Evolutionary conservation across 2,329 filamentous ascomycete species (phyloP), one percentile per base, ranked within the genome.

Genomic region (Pyricularia sp.): DNA sequence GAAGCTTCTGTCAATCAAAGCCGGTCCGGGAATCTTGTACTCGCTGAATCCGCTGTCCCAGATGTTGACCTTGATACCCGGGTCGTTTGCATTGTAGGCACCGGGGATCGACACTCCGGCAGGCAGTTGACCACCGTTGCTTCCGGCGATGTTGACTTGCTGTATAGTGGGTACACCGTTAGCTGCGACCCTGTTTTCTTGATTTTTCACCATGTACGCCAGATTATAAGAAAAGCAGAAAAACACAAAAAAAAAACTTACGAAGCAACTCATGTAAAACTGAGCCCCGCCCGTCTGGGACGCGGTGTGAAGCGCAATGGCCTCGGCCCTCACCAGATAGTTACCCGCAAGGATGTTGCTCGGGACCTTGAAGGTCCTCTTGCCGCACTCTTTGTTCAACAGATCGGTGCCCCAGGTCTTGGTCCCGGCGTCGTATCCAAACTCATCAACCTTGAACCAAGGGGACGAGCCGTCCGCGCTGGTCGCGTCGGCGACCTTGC

Each of bases 371-470:
- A 81, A 77, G 33, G 72, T 74, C 59, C 75, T 72, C 71, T 79
- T 79, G 64, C 80, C 74, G 71, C 74, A 76, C 71, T 74, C 72
- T 50, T 55, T 69, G 70, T 75, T 74, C 69, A 73, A 68, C 66
- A 71, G 69, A 70, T 75, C 74, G 42, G 77, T 79, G 61, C 77
- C 78, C 78, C 78, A 85, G 73, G 80, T 79, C 72, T 84, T 82
- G 14, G 76, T 75, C 61, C 77, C 76, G n/a, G 81, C 80, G 61
- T 81, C 81, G 28, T 82, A 82, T 2, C 82, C 80, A 71, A 83
- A 79, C 70, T 83, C 79, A 71, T 80, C 83, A 70, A 86, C 80
- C 78, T 86, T 86, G 79, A 86, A 85, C 82, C 81, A 86, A 4
- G 74, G 74, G 2, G 77, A 73, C 1, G 78, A 77, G 12, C 81